Evolutionary conservation across 805 yeast species (phyloP), one percentile per base, ranked within the genome.

Genomic region (Wickerhamomyces rabaulensis): DNA sequence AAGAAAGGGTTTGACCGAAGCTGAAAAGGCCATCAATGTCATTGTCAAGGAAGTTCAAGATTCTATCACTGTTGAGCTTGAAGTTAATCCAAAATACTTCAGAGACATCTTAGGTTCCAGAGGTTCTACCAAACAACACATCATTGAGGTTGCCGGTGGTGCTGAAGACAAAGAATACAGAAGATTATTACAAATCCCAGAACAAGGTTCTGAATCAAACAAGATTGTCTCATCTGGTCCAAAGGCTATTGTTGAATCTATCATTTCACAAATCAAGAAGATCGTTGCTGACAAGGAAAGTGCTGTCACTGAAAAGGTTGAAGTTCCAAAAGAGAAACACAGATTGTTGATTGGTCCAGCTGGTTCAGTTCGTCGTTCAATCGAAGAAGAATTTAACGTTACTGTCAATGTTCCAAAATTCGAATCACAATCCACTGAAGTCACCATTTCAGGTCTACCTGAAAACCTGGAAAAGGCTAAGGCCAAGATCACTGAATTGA

Each of bases 141-240:
- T 94, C 44, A 80, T 91, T 43, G 59, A 77, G 42, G 78, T 77
- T 44, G 96, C 97, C 35, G 96, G 97, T n/a, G 89, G 85, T 44
- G 65, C 68, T 46, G 84, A 78, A 50, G 75, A 70, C 27, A 49
- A 51, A 9, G 76, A 71, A 47, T 76, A 77, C 59, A 69, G 76
- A 57, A 75, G 81, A 55, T 70, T 79, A 54, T 74, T 87, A 55
- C 79, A 76, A 46, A 75, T 88, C 47, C 97, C 98, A 43, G 75
- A 79, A 46, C 79, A 76, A 50, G 79, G 75, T 33, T 75, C 85
- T 16, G 84, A 75, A 9, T 75, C 84, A 16, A 62, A 61, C 19
- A 73, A 73, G 42, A 73, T 94, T 52, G 74, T 77, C 41, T 78
- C 87, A 40, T 71, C 79, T 55, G 99, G 99, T 59, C 84, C 88